Base-by-base conservation (phyloP, 345 rosid genomes). In the Alliaria petiolata region DNA sequence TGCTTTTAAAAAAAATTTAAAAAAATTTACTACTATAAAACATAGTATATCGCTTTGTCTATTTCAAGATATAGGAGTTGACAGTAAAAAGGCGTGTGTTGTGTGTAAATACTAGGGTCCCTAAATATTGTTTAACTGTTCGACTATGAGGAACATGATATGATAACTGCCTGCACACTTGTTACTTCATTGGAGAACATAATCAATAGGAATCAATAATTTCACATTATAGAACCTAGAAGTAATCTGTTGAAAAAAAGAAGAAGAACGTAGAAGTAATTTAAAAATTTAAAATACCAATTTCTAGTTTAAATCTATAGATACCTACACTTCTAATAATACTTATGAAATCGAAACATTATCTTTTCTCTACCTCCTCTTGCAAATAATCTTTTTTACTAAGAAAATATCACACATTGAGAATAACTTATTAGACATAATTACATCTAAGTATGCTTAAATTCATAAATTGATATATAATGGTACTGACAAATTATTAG, bases 151-250 rank as follows among this genome's bases (percentile, higher is more conserved):
- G 58, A 68, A 69, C 78, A 75, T 49, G 74, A 35, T 68, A 75
- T 75, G 74, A 75, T 75, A 75, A 44, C 62, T 40, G 22, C 72
- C 38, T 67, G 66, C 71, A 65, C 71, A 73, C 72, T 74, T 58
- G 31, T 62, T 31, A 15, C 64, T 62, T 68, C 20, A 26, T 30
- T 76, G 69, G 79, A 76, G 65, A 69, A 76, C 75, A 75, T 75
- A 54, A 53, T 69, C 57, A 54, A 45, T 35, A 28, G 22, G 35
- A 7, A 26, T 62, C 46, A 34, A 66, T 67, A 30, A 60, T 51
- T 60, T 58, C 63, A 43, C 63, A 59, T 33, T 16, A 34, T 44
- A 16, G 0, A 51, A 20, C 33, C 39, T 26, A 5, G 0, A 43
- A 13, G 4, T 9, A 6, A 4, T 25, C 36, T 9, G 25, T 22